Conservation (phyloP, 306 rosid species). For the Cotoneaster glaucophyllus region DNA sequence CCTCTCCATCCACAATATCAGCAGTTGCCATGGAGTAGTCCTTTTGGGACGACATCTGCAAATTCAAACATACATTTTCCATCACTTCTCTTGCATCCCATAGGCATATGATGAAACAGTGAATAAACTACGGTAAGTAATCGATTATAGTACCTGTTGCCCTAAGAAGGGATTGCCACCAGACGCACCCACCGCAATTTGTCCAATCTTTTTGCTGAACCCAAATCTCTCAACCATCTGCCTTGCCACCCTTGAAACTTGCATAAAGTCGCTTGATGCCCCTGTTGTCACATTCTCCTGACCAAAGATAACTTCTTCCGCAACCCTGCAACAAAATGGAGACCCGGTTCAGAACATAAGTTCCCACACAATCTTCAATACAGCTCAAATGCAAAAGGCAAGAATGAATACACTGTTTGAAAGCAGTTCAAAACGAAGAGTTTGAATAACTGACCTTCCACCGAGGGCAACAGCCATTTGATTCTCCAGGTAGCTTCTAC, state of each 20-base stretch:
- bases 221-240: conserved; percentile 99
- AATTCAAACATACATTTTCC: background rate
- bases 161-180: conserved; percentile 99
- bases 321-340: conserved; percentile 63
- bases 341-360: background rate
- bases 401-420: background rate
- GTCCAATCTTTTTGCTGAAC: conserved; percentile 96
- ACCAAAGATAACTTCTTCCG: conserved; percentile 74
- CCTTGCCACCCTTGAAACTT: conserved; percentile 95
- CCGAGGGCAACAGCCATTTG: conserved; percentile 99
- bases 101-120: background rate
- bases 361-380: background rate
- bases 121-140: background rate
- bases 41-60: conserved; percentile 84
- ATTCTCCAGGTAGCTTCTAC: conserved; percentile 98
- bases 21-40: conserved; percentile 96
- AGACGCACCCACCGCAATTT: conserved; percentile 78
- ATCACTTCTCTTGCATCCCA: background rate
- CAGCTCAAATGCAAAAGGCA: too few species aligned
- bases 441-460: conserved; percentile 37
- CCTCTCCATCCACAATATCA: conserved; percentile 79
- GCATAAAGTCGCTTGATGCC: conserved; percentile 97
- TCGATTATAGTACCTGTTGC: conserved; percentile 56
- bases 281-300: conserved; percentile 89
- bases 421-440: background rate